Base-by-base conservation (phyloP, 768 basidiomycete species). In the Suillus variegatus region DNA sequence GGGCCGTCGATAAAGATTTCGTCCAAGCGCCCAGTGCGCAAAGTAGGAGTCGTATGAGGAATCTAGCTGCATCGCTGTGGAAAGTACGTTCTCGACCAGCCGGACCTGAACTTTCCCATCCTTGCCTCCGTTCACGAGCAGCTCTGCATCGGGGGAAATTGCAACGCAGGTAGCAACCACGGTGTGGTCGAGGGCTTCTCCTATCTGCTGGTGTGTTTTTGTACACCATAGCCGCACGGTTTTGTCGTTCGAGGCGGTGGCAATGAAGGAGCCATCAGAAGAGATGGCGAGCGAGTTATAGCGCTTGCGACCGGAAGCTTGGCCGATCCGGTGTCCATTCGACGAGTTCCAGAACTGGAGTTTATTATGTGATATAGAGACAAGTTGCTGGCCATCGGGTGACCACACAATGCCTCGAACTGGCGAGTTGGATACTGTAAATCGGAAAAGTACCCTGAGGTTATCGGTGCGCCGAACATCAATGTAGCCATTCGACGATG, bases 91-190 rank as follows among this genome's bases (percentile, higher is more conserved):
- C 25, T 52, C 28, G 2, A 52, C 28, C 18, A 16, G 28, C 61
- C 61, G 49, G 32, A 62, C n/a, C 28, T 46, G 18, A 18, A 68
- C 40, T 32, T 58, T 65, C 22, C 32, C 32, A 32, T 32, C 52
- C 54, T 49, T 69, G 69, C 63, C 67, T 32, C 67, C 69, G 60
- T 44, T 67, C 10, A 61, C 63, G 36, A 70, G 38, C 38, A 62
- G 35, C 12, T 47, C 22, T 12, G 49, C 36, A 25, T 40, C 18
- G 20, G 47, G 49, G 4, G 61, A 62, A 47, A 51, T 51, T 16
- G 61, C 49, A 16, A 54, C 10, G 20, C 61, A 54, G 3, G 25
- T 6, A 52, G 38, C 52, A 9, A 13, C 40, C 0, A 20, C 16
- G 38, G 38, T 25, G 3, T 38, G 35, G 1, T 13, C 6, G 25